Evolutionary conservation across 306 rosid genomes (phyloP).

Genomic region (Neltuma alba): DNA sequence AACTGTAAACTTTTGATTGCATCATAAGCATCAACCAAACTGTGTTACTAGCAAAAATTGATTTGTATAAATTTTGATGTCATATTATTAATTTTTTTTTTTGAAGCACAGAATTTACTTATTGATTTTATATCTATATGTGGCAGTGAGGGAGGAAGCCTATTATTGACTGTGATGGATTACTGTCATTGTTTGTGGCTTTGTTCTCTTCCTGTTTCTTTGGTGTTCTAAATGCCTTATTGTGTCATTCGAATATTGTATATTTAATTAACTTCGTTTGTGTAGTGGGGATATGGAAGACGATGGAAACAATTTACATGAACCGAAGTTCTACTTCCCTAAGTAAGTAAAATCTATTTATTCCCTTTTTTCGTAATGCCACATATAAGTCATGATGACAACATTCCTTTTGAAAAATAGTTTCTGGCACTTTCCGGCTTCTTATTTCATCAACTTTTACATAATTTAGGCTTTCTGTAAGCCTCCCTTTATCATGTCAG

Average conservation of each 20-base stretch:
- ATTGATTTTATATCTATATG: neutral
- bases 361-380: conserved; percentile 20
- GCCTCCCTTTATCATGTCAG: neutral
- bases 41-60: conserved; percentile 13
- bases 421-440: neutral
- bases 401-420: conserved; percentile 5
- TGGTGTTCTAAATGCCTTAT: neutral
- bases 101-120: neutral
- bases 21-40: neutral
- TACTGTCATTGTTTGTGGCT: neutral
- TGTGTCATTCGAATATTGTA: conserved; percentile 2
- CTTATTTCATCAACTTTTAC: conserved; percentile 18
- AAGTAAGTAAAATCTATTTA: conserved; percentile 49
- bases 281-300: conserved; percentile 47
- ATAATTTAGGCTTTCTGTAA: neutral
- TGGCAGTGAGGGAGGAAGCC: neutral
- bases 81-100: neutral
- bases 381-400: conserved; percentile 7
- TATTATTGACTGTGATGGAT: conserved; percentile 12
- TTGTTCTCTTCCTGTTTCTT: neutral
- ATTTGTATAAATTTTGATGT: neutral
- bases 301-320: conserved; percentile 41
- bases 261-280: neutral
- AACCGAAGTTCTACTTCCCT: conserved; percentile 55
- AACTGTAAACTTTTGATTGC: conserved; percentile 4